phyloP scores from a whole-genome alignment of 139 green algal species.

The Picochlorum sp. region DNA sequence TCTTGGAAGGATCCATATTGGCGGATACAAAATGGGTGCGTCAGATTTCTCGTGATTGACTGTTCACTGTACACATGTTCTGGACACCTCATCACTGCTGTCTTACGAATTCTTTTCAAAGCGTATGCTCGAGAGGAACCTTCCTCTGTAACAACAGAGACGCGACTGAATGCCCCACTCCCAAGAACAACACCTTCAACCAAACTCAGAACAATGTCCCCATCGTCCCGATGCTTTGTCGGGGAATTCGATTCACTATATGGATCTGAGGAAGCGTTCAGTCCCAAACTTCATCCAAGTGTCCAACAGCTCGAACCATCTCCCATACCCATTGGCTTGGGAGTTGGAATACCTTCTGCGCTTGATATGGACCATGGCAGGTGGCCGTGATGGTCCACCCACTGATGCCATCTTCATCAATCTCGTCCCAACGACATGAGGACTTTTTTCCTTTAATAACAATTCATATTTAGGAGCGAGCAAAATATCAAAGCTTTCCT shows the following conservation, averaged over 20 bases:
- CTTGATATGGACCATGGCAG: constrained; percentile 71
- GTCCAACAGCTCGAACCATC: constrained; percentile 65
- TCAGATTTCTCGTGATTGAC: constrained; percentile 83
- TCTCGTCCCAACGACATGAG: constrained; percentile 64
- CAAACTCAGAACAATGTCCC: not conserved
- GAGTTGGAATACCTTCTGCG: constrained; percentile 41
- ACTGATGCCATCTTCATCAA: constrained; percentile 57
- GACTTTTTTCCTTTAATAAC: constrained; percentile 76
- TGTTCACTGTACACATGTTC: constrained; percentile 96
- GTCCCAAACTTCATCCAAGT: constrained; percentile 83
- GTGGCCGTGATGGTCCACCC: constrained; percentile 42
- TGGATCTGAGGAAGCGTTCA: constrained; percentile 26
- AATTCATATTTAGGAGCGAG: constrained; percentile 76
- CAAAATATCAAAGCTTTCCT: constrained; percentile 74
- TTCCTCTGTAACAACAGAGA: constrained; percentile 60
- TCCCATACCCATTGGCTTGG: constrained; percentile 53
- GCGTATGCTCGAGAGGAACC: constrained; percentile 66
- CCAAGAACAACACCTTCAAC: constrained; percentile 74
- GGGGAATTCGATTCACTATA: not conserved
- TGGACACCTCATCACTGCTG: constrained; percentile 75
- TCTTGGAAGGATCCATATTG: constrained; percentile 94
- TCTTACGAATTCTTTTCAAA: constrained; percentile 91
- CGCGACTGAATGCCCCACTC: constrained; percentile 76
- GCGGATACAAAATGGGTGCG: constrained; percentile 89
- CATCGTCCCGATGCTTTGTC: not conserved